A percentile compares a stretch with the other conserved stretches of the same genome.
These are phyloP conservation scores for Pyricularia sp. DNA, from an alignment of 2,329 filamentous ascomycete genomes.

Conservation along the genomic window DNA sequence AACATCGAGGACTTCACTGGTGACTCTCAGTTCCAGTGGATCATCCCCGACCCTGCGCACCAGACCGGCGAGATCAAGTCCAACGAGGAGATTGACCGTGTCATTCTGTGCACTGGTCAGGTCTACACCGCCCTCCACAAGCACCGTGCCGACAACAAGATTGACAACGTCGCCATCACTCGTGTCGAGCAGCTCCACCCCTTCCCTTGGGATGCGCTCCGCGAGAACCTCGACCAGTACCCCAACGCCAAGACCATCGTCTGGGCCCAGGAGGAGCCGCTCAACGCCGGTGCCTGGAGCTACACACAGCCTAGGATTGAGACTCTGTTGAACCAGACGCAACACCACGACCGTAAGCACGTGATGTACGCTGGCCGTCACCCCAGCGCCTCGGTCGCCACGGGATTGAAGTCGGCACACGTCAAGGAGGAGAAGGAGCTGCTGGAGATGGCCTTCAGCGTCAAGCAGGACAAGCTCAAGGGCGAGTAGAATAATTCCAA, in stretches of 20 bases:
- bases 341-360: constrained; percentile 88
- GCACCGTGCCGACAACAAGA: constrained; percentile 75
- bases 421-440: constrained; percentile 88
- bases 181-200: constrained; percentile 97
- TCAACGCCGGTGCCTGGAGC: constrained; percentile 95
- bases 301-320: constrained; percentile 97
- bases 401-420: constrained; percentile 81
- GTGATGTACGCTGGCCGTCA: constrained; percentile 95
- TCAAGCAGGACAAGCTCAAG: constrained; percentile 61
- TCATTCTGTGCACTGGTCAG: constrained; percentile 90
- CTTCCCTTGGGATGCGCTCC: constrained; percentile 96
- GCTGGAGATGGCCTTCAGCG: constrained; percentile 54
- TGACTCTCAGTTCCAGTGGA: constrained; percentile 92
- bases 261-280: constrained; percentile 94
- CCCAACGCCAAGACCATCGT: constrained; percentile 96
- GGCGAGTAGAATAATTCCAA: constrained; percentile 38
- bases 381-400: constrained; percentile 88
- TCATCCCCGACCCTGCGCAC: constrained; percentile 86
- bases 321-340: constrained; percentile 86
- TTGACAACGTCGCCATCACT: constrained; percentile 88
- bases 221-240: constrained; percentile 94
- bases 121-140: constrained; percentile 87
- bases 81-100: constrained; percentile 82
- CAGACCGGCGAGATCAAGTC: constrained; percentile 63
- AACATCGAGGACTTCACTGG: constrained; percentile 83